A percentile compares a stretch with the other conserved stretches of the same genome.
Conservation (phyloP, 73 alveolate genomes). For the Symbiodinium natans region DNA sequence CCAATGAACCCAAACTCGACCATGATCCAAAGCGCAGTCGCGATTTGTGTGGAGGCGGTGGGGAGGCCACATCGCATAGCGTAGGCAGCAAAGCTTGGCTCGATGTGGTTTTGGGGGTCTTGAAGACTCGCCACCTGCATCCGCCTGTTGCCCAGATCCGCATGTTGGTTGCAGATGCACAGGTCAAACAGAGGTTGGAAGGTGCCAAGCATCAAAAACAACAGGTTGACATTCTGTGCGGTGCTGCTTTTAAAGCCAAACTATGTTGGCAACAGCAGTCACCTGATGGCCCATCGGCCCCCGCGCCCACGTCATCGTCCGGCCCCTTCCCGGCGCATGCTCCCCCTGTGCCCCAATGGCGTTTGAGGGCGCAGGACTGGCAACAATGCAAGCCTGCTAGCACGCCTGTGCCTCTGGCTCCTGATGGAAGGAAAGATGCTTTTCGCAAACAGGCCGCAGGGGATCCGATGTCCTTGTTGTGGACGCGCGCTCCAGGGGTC, state of each 20-base stretch:
- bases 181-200: neutral
- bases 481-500: neutral
- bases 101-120: neutral
- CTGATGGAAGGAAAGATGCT: neutral
- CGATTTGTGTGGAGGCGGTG: neutral
- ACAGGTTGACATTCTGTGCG: conserved; percentile 7
- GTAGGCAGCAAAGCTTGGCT: conserved; percentile 30
- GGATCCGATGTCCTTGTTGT: neutral
- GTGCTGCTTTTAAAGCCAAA: conserved; percentile 17
- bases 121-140: neutral
- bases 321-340: neutral
- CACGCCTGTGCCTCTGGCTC: neutral
- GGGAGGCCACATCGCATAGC: neutral
- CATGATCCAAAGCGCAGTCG: neutral
- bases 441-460: neutral
- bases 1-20: neutral
- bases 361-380: neutral
- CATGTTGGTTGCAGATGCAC: neutral
- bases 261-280: neutral
- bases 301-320: neutral
- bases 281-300: neutral
- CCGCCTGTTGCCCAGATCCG: neutral
- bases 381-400: neutral
- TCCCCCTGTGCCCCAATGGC: neutral
- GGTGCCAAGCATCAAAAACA: neutral